These are phyloP conservation scores for Saccharomyces uvarum DNA, from an alignment of 1,139 yeast genomes.

Conservation along the genomic window DNA sequence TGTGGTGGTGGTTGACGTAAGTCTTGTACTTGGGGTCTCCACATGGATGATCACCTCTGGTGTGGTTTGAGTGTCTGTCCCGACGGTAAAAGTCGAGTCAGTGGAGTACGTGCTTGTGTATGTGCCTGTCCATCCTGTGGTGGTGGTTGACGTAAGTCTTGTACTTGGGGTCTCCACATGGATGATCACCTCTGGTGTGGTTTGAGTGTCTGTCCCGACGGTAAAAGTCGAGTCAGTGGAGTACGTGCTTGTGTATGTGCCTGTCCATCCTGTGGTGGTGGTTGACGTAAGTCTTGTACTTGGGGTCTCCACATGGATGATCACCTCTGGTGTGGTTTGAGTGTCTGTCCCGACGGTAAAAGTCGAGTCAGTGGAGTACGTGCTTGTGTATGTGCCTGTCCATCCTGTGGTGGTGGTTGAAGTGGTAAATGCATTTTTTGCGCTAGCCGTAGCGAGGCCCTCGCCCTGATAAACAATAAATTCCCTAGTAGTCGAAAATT, in stretches of 20 bases:
- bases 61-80: slow-evolving; percentile 7
- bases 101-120: slow-evolving; percentile 17
- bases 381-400: slow-evolving; percentile 8
- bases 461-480: slow-evolving; percentile 18
- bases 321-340: slow-evolving; percentile 5
- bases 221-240: slow-evolving; percentile 7
- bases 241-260: slow-evolving; percentile 7
- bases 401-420: slow-evolving; percentile 6
- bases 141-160: slow-evolving; percentile 18
- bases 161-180: slow-evolving; percentile 10
- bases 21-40: slow-evolving; percentile 12
- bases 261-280: slow-evolving; percentile 8
- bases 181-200: slow-evolving; percentile 6
- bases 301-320: slow-evolving; percentile 4
- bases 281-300: slow-evolving; percentile 12
- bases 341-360: slow-evolving; percentile 2
- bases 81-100: slow-evolving; percentile 8
- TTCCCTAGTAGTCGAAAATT: slow-evolving; percentile 12
- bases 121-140: slow-evolving; percentile 28
- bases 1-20: slow-evolving; percentile 6
- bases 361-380: slow-evolving; percentile 10
- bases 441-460: slow-evolving; percentile 10
- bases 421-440: not conserved
- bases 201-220: slow-evolving; percentile 2
- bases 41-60: slow-evolving; percentile 16